Evolutionary conservation across 2,329 filamentous ascomycete species (phyloP), one percentile per base, ranked within the genome.

Genomic region (Neofusicoccum laricinum): DNA sequence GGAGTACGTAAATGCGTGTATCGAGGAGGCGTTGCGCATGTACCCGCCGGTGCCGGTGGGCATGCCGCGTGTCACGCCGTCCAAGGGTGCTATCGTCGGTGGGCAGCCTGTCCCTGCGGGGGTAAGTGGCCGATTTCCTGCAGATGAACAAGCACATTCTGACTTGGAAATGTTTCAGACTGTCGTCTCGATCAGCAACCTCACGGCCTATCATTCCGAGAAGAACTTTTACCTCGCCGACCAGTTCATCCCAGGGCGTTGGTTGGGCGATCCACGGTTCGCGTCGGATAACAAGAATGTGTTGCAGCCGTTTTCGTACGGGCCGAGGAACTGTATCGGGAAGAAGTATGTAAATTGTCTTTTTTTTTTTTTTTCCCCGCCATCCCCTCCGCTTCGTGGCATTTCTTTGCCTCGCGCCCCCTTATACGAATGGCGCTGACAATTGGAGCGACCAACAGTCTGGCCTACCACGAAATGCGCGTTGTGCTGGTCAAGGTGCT

Each of bases 221-320:
- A 64, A 57, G 2, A 75, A 79, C 57, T 81, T 80, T 66, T 68
- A 69, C 25, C 66, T 75, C n/a, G 71, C 78, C 0, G 57, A 71
- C 6, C 64, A 68, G 7, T 82, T 79, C 63, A 66, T 72, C 4
- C 80, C 80, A 2, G 76, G 81, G 61, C 71, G 79, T 30, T 82
- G 79, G 79, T 61, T 78, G 2, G 0, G 68, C 68, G 34, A 66
- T 66, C 43, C 53, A 61, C n/a, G 63, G 2, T 77, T 69, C 17
- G 69, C 66, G 0, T 66, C 68, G n/a, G 74, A 77, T 38, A 68
- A 76, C 25, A 73, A 71, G 43, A 69, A 68, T 5, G 78, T 71
- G n/a, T 65, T 81, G 12, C 76, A 81, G 21, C 71, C 80, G 0
- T 84, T 84, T 68, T 78, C 75, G 1, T 71, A 77, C 40, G 82